Conservation (phyloP, 1,284 basidiomycete species). For the Cutaneotrichosporon mucoides region DNA sequence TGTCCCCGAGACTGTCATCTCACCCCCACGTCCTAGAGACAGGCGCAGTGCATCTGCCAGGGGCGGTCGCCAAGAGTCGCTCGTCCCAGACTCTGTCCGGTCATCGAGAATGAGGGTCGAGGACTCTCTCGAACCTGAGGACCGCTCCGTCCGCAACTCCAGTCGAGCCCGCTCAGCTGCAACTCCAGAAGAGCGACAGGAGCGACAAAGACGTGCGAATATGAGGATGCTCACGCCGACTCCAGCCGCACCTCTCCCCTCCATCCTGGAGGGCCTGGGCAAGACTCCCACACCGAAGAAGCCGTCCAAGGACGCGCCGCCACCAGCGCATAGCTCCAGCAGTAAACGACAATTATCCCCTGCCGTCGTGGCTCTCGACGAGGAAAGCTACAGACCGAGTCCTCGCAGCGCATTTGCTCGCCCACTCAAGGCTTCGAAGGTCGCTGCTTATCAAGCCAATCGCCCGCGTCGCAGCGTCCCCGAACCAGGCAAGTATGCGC, state of each 20-base stretch:
- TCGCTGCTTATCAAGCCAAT: not conserved
- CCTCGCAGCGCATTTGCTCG: not conserved
- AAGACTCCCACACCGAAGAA: constrained; percentile 3
- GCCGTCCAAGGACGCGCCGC: not conserved
- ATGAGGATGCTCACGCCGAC: not conserved
- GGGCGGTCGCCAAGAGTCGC: not conserved
- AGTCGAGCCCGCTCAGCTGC: not conserved
- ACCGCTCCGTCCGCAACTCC: not conserved
- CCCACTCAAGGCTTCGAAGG: not conserved
- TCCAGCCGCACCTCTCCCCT: not conserved
- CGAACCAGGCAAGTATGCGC: constrained; percentile 17
- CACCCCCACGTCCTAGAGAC: not conserved
- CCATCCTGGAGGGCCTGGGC: constrained; percentile 1
- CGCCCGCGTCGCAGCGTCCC: constrained; percentile 3
- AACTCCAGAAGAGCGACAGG: not conserved
- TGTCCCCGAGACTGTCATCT: not conserved
- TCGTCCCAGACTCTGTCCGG: not conserved
- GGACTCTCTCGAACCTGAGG: not conserved
- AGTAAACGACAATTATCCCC: not conserved
- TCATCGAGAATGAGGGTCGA: not conserved
- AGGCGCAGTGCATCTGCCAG: not conserved
- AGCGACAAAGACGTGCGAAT: not conserved
- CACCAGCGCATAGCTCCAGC: not conserved
- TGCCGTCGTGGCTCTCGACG: not conserved
- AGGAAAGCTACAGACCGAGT: constrained; percentile 13